Evolutionary conservation across 768 basidiomycete genomes (phyloP).

Genomic region (Suillus weaverae): DNA sequence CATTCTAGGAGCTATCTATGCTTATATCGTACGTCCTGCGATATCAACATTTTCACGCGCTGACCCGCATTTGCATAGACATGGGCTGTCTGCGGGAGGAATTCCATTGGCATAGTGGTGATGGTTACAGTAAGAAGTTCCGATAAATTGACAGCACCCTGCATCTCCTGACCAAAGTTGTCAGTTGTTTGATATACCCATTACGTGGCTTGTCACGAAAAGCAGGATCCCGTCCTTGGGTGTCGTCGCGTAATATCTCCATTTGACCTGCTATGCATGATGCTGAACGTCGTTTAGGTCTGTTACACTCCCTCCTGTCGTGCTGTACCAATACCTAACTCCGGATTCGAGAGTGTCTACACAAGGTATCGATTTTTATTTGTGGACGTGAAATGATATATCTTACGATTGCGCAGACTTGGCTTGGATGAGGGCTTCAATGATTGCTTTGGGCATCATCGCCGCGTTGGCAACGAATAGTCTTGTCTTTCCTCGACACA

Average conservation of each 20-base stretch:
- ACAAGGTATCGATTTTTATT: conserved; percentile 22
- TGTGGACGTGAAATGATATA: neutral
- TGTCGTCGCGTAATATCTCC: conserved; percentile 40
- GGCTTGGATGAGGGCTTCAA: conserved; percentile 38
- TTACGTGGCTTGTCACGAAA: conserved; percentile 45
- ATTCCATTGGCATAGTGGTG: conserved; percentile 43
- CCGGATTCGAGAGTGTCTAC: conserved; percentile 28
- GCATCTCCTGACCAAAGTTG: neutral
- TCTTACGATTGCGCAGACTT: conserved; percentile 31
- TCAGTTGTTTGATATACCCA: conserved; percentile 44
- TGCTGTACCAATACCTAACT: conserved; percentile 33
- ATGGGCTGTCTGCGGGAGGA: conserved; percentile 38
- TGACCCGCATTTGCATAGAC: conserved; percentile 25
- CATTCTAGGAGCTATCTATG: conserved; percentile 34
- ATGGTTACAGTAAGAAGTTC: conserved; percentile 37
- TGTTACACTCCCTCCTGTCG: conserved; percentile 44
- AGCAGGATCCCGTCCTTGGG: conserved; percentile 41
- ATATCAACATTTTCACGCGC: neutral
- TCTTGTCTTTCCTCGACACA: conserved; percentile 47
- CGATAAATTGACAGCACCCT: neutral
- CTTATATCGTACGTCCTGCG: conserved; percentile 28
- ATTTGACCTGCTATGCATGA: neutral
- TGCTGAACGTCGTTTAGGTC: conserved; percentile 28
- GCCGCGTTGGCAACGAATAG: conserved; percentile 45
- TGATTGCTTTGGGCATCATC: conserved; percentile 47